Percentiles rank a stretch among this genome's conserved stretches.
phyloP scores from a whole-genome alignment of 192 early-diverging fungal species.

The Pilobolus umbonatus region DNA sequence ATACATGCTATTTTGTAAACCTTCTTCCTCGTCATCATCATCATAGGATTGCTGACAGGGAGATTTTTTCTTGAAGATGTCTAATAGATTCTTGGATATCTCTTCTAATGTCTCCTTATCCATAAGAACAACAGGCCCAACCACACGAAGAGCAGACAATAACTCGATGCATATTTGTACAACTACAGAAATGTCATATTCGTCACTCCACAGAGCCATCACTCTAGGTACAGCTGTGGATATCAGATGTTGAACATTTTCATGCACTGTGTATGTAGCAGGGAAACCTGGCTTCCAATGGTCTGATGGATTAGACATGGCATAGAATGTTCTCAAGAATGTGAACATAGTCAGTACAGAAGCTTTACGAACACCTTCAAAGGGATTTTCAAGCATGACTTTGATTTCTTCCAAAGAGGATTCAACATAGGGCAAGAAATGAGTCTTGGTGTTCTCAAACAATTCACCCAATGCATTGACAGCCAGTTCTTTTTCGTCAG shows the following conservation, averaged over 20 bases:
- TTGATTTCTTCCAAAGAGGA: slow-evolving; percentile 60
- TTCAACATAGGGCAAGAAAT: slow-evolving; percentile 84
- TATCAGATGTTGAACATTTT: slow-evolving; percentile 68
- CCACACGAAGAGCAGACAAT: slow-evolving; percentile 57
- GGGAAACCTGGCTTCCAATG: slow-evolving; percentile 73
- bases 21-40: slow-evolving; percentile 57
- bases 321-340: slow-evolving; percentile 75
- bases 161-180: slow-evolving; percentile 73
- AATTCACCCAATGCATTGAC: slow-evolving; percentile 83
- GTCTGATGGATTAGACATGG: slow-evolving; percentile 53
- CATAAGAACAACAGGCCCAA: slow-evolving; percentile 66
- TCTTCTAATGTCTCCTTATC: slow-evolving; percentile 40
- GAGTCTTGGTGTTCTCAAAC: slow-evolving; percentile 64
- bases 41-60: slow-evolving; percentile 67
- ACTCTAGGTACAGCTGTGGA: slow-evolving; percentile 65
- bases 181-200: slow-evolving; percentile 79
- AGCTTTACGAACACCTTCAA: slow-evolving; percentile 77
- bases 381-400: slow-evolving; percentile 64
- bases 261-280: slow-evolving; percentile 60
- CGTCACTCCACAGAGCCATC: slow-evolving; percentile 67
- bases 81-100: slow-evolving; percentile 34
- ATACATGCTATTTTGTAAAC: too few relatives aligned
- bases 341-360: slow-evolving; percentile 63
- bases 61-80: slow-evolving; percentile 68
- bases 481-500: slow-evolving; percentile 90